phyloP scores from a whole-genome alignment of 345 rosid species.

The Atalantia buxifolia region DNA sequence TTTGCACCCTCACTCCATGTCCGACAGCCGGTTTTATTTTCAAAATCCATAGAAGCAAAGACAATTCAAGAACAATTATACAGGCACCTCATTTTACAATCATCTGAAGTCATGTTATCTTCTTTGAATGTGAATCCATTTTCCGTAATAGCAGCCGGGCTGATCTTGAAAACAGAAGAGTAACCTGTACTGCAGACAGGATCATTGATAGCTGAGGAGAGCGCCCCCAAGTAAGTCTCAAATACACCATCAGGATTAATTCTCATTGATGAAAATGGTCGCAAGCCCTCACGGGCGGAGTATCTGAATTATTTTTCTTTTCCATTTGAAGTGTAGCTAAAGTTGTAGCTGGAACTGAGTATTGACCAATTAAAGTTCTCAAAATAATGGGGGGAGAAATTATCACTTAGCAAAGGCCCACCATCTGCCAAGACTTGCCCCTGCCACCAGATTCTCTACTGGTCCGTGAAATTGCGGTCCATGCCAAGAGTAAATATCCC shows the following conservation, averaged over 20 bases:
- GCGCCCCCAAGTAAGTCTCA: no score
- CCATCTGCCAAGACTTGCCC: slow-evolving; percentile 21
- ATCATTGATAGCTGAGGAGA: no score
- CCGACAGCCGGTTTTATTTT: slow-evolving; percentile 8
- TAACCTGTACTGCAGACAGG: not conserved
- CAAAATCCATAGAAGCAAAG: slow-evolving; percentile 6
- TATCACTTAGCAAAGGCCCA: slow-evolving; percentile 3
- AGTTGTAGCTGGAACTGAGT: not conserved
- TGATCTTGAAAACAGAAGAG: not conserved
- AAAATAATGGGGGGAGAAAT: rapidly evolving
- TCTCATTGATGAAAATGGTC: no score
- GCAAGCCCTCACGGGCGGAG: no score
- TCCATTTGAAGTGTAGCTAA: not conserved
- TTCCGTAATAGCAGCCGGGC: not conserved
- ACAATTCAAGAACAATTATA: slow-evolving; percentile 26
- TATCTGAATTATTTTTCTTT: no score
- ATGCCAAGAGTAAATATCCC: slow-evolving; percentile 28
- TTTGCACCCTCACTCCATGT: slow-evolving; percentile 5
- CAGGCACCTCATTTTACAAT: slow-evolving; percentile 14
- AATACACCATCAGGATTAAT: no score
- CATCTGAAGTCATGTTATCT: not conserved
- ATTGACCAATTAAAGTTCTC: no score
- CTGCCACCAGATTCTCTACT: slow-evolving; percentile 21
- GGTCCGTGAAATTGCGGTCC: slow-evolving; percentile 14
- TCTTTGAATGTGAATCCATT: not conserved